Evolutionary conservation across 2,329 filamentous ascomycete genomes (phyloP), one percentile per base, ranked within the genome.

Genomic region (Achaetomium macrosporum): DNA sequence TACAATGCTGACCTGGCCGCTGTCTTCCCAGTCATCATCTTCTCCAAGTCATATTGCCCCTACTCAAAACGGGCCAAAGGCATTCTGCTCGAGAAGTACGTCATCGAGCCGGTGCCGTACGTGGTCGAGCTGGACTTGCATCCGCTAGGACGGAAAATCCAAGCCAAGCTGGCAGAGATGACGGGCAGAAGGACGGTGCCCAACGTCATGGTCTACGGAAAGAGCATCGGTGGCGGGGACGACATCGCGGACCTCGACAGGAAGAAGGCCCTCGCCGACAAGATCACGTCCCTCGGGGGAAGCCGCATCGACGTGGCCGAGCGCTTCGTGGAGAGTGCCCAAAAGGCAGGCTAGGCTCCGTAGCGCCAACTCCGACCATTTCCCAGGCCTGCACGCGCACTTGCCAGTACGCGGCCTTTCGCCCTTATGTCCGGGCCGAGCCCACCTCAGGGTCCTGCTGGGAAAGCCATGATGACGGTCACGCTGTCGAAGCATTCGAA

Each of bases 41-140:
- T 97, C 74, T 96, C 90, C 59, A 97, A 99, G 71, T 82, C 87
- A 1, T 96, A 92, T 72, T 99, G 93, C 69, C 90, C 87, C 1
- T 85, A 81, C 72, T 96, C 90, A 47, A 86, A 84, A 66, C 84
- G 83, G 61, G 93, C 93, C 42, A 99, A 99, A 72, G 76, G 77
- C 41, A 80, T 97, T 51, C 80, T 99, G 39, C 81, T 96, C 40
- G 82, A 91, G 19, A 85, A 87, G 62, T 97, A 97, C 74, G 76
- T 75, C 50, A 95, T 99, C 66, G 79, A 82, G 1, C 93, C 93
- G 0, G 72, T 81, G 11, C 93, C 93, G 0, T 87, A 84, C 65
- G 87, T 99, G 8, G 90, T 97, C 47, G 93, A 99, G 71, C 81
- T 99, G 12, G 90, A 99, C 70, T 70, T 83, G 59, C 89, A 96